Evolutionary conservation across 2,329 filamentous ascomycete genomes (phyloP).

Genomic region (Fusarium equiseti): DNA sequence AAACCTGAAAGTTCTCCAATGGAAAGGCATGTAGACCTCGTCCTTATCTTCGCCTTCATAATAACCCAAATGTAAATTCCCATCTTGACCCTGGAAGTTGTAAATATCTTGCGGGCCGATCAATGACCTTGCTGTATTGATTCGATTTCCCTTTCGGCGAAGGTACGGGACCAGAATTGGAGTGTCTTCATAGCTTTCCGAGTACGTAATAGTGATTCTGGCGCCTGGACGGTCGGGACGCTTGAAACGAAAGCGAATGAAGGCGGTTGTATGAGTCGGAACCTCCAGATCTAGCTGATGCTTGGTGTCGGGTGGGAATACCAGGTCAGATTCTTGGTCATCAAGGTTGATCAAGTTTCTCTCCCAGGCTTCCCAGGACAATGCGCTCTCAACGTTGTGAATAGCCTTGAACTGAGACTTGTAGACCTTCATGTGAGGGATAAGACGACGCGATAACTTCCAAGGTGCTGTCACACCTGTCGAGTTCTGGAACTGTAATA

Average conservation of each 20-base stretch:
- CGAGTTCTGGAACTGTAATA: background rate
- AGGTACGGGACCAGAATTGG: background rate
- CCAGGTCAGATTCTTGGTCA: fast-evolving
- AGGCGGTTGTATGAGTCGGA: background rate
- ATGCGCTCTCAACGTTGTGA: background rate
- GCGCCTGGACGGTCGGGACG: background rate
- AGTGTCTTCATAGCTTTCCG: background rate
- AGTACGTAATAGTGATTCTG: background rate
- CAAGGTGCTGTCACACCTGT: background rate
- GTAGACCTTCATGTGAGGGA: background rate
- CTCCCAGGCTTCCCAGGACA: background rate
- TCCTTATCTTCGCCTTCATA: background rate
- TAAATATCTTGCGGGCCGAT: background rate
- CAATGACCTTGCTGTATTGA: background rate
- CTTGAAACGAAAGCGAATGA: background rate
- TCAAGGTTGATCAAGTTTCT: background rate
- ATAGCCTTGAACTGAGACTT: background rate
- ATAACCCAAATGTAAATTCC: fast-evolving
- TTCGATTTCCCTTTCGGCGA: fast-evolving
- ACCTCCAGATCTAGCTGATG: background rate
- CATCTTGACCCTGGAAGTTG: background rate
- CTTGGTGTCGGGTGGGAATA: background rate
- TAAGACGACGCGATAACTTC: background rate
- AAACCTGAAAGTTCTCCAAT: background rate
- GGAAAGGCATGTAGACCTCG: background rate